These are phyloP conservation scores for Priceomyces haplophilus DNA, from an alignment of 805 yeast species.

Conservation along the genomic window DNA sequence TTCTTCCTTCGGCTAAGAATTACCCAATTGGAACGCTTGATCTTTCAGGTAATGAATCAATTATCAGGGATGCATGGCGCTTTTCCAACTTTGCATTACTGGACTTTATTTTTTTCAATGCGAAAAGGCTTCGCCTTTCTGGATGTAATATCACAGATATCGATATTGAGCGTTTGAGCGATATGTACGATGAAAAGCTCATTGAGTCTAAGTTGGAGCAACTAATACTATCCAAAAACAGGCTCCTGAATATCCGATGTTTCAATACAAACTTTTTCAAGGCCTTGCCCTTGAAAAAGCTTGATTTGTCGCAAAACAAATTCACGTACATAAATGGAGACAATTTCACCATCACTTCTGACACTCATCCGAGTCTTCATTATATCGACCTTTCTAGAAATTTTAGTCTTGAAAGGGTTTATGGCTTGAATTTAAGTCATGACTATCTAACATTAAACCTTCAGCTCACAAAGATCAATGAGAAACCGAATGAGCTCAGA, in stretches of 20 bases:
- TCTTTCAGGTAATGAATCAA: conserved; percentile 8
- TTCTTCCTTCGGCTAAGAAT: background rate
- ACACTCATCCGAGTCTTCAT: background rate
- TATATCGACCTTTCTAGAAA: conserved; percentile 1
- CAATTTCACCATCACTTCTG: conserved; percentile 7
- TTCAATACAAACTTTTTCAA: conserved; percentile 6
- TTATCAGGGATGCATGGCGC: conserved; percentile 8
- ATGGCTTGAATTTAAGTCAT: conserved; percentile 1
- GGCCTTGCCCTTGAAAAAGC: conserved; percentile 6
- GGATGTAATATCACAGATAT: conserved; percentile 11
- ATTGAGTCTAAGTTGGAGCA: background rate
- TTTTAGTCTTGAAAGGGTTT: conserved; percentile 2
- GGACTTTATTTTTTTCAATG: conserved; percentile 6
- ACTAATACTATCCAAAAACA: conserved; percentile 9
- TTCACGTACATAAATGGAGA: conserved; percentile 10
- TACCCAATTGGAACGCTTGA: conserved; percentile 4
- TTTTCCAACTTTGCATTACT: conserved; percentile 5
- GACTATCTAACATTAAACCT: conserved; percentile 1
- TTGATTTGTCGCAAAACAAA: conserved; percentile 11
- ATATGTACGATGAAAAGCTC: conserved; percentile 5
- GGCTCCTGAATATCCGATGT: conserved; percentile 8
- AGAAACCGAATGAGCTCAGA: background rate
- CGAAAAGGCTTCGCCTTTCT: conserved; percentile 6
- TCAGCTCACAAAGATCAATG: background rate
- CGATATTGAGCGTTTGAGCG: conserved; percentile 10